Percentiles rank a stretch among this genome's conserved stretches.
Evolutionary conservation across 2,329 filamentous ascomycete species (phyloP).

Genomic region (Talaromyces sp.): DNA sequence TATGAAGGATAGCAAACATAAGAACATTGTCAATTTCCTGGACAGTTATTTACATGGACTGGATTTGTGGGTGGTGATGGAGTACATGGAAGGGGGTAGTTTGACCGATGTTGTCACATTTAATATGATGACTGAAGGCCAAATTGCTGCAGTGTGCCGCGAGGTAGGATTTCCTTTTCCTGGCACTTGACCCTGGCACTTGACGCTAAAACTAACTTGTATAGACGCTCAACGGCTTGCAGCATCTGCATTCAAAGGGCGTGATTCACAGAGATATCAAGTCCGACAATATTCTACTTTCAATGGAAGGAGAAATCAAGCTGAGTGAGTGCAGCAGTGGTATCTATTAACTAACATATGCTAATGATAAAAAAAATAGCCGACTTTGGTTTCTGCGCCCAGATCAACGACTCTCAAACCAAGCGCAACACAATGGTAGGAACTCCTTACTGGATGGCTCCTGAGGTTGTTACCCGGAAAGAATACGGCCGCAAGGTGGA

Average conservation of each 20-base stretch:
- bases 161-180: conserved; percentile 51
- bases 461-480: conserved; percentile 93
- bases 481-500: conserved; percentile 98
- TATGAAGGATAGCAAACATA: conserved; percentile 98
- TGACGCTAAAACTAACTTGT: not conserved
- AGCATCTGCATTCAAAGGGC: conserved; percentile 94
- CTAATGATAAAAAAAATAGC: conserved; percentile 49
- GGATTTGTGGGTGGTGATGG: conserved; percentile 98
- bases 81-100: conserved; percentile 98
- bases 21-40: conserved; percentile 99
- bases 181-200: not conserved
- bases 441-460: conserved; percentile 99
- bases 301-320: conserved; percentile 93
- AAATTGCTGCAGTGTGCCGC: conserved; percentile 91
- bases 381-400: conserved; percentile 97
- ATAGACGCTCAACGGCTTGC: conserved; percentile 76
- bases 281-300: conserved; percentile 94
- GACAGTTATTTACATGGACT: conserved; percentile 88
- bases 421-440: conserved; percentile 99
- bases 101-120: conserved; percentile 97
- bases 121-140: conserved; percentile 97
- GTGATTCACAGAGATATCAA: conserved; percentile 99
- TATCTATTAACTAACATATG: conserved; percentile 14
- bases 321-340: conserved; percentile 63
- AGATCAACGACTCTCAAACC: conserved; percentile 94